Base-by-base conservation (phyloP, 805 yeast species). In the Dipodascopsis uninucleata region DNA sequence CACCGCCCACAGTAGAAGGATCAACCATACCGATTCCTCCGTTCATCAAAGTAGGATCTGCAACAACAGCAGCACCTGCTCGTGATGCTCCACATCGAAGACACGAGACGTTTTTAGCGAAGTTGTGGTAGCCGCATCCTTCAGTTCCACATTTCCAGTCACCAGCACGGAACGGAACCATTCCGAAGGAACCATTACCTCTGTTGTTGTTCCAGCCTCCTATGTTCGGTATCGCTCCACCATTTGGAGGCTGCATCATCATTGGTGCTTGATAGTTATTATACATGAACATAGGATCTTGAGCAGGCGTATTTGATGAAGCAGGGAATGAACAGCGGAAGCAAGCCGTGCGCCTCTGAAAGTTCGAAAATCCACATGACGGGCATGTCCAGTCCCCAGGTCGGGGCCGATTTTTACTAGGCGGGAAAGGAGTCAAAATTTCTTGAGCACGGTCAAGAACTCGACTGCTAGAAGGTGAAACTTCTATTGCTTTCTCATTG, bases 301-400 rank as follows among this genome's bases (percentile, higher is more conserved):
- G 85, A 47, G 80, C 73, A 4, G 85, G 75, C 20, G 76, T 80
- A 5, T 87, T 85, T 33, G 85, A 29, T 71, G 8, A 72, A 7
- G 86, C 85, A 4, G 96, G 95, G 66, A 83, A 87, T 1, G 90
- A 82, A 62, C 97, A 89, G 52, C 96, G 74, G 71, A 89, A 87
- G 65, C 97, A 89, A 1, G 94, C 94, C 2, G 94, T 84, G 65
- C 97, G 76, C 59, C 96, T 77, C 66, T 89, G 97, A 67, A 89
- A 89, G 65, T 89, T 89, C 20, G 95, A 85, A 60, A 89, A 89
- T 1, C 96, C 96, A 71, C 97, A 89, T 5, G 89, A 81, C 21
- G 96, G 95, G 65, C 97, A 89, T n/a, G 85, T 85, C 97, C 97
- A 89, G 63, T 89, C 97, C 17, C 97, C 97, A 0, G 97, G 97